These are phyloP conservation scores for Penicillium atrosanguineum DNA, from an alignment of 495 filamentous ascomycete genomes.

Conservation along the genomic window DNA sequence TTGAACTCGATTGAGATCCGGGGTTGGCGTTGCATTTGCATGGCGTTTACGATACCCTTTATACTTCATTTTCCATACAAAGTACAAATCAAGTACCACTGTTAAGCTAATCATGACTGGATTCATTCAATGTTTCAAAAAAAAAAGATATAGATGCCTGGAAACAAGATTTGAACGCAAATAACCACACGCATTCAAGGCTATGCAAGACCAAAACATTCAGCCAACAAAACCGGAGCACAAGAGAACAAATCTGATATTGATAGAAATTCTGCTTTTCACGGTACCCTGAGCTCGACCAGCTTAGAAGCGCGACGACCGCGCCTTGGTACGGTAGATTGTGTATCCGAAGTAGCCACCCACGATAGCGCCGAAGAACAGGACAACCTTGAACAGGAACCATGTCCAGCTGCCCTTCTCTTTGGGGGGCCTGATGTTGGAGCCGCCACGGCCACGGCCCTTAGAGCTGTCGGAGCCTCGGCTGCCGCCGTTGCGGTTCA, in stretches of 20 bases:
- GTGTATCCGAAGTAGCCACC: conserved; percentile 85
- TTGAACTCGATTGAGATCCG: background rate
- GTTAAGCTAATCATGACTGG: conserved; percentile 18
- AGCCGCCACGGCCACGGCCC: conserved; percentile 31
- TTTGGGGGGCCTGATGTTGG: conserved; percentile 31
- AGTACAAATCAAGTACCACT: background rate
- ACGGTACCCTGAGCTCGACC: background rate
- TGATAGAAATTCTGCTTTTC: background rate
- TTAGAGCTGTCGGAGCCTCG: conserved; percentile 34
- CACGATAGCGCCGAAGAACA: conserved; percentile 67
- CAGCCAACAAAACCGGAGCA: conserved; percentile 8
- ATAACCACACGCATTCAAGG: conserved; percentile 17
- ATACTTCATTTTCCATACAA: background rate
- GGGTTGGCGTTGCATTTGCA: background rate
- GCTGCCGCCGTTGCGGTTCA: conserved; percentile 43
- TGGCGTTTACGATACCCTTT: conserved; percentile 2
- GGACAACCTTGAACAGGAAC: conserved; percentile 83
- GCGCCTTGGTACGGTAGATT: conserved; percentile 69
- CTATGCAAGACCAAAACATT: conserved; percentile 30
- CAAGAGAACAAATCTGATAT: background rate
- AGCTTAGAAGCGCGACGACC: conserved; percentile 72
- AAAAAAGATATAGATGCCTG: conserved; percentile 14
- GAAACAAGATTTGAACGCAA: conserved; percentile 5
- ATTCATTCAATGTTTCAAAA: conserved; percentile 22
- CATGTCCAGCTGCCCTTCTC: conserved; percentile 76